Base-by-base conservation (phyloP, 345 rosid genomes). In the Rhodamnia argentea region DNA sequence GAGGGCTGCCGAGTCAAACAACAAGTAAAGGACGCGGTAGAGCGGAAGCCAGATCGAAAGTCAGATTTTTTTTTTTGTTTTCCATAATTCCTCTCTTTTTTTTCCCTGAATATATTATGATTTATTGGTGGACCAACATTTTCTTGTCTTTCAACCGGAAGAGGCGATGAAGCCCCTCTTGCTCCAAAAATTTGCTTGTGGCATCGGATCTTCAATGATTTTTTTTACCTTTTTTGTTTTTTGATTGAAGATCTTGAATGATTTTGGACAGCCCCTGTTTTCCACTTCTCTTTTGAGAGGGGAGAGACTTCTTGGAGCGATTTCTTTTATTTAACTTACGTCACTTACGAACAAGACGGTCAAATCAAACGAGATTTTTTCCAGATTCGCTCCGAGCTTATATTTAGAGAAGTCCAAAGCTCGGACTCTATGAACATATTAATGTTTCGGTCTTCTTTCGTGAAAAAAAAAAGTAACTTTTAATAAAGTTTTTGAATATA, bases 1-100 rank as follows among this genome's bases (percentile, higher is more conserved):
- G 3, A 24, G 2, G 88, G 84, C 60, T 22, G 86, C 91, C 42
- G 87, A 83, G 92, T 90, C 93, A 90, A 91, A 87, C 22, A 86
- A 86, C 85, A 58, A 83, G 86, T 87, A 86, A 74, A 16, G 44
- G 26, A 88, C 89, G 90, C 91, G 91, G 83, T 64, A 44, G 37
- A 64, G 86, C 86, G n/a, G n/a, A 89, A 88, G 85, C 82, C 75
- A 8, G 14, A 16, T 15, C 42, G 88, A 87, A 86, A 85, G 86
- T 53, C 84, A 29, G 84, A 24, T 18, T 37, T 23, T 20, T 37
- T 37, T 37, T 37, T 37, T 37, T n/a, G n/a, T n/a, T 22, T 32
- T 12, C 5, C 23, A 4, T 70, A 20, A 32, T 32, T 8, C 81
- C 24, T 37, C 9, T 9, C 22, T 22, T 2, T 23, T 29, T 70